Conservation (phyloP, 495 filamentous ascomycete genomes). For the Penicillium antarcticum region DNA sequence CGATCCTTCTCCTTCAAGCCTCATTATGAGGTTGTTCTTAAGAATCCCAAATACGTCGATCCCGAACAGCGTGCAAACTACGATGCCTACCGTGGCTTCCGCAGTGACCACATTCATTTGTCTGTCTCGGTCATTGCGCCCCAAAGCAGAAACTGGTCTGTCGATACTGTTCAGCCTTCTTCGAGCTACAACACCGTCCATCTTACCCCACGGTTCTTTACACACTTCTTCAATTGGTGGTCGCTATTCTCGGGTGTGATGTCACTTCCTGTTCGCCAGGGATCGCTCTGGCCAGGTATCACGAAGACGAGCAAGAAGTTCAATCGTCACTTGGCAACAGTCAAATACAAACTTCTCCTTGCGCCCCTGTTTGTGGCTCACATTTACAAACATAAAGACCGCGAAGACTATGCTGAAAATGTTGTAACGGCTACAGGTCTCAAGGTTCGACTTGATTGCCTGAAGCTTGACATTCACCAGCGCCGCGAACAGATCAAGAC, state of each 20-base stretch:
- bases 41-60: constrained; percentile 70
- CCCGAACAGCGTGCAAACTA: constrained; percentile 54
- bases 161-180: constrained; percentile 67
- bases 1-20: constrained; percentile 85
- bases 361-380: constrained; percentile 93
- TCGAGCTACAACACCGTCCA: constrained; percentile 94
- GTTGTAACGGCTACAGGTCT: constrained; percentile 87
- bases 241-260: constrained; percentile 91
- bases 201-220: constrained; percentile 91
- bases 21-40: constrained; percentile 88
- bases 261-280: constrained; percentile 92
- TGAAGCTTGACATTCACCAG: constrained; percentile 95
- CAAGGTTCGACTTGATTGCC: constrained; percentile 89
- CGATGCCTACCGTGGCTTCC: constrained; percentile 89
- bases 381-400: constrained; percentile 97
- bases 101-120: constrained; percentile 93
- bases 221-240: constrained; percentile 98
- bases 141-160: constrained; percentile 68
- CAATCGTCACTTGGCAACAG: constrained; percentile 89
- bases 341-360: constrained; percentile 93
- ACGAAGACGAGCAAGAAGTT: constrained; percentile 99
- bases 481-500: constrained; percentile 87
- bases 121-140: constrained; percentile 87
- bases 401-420: constrained; percentile 77
- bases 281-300: constrained; percentile 80